These are phyloP conservation scores for Fusarium nanum DNA, from an alignment of 2,329 filamentous ascomycete genomes.

Conservation along the genomic window DNA sequence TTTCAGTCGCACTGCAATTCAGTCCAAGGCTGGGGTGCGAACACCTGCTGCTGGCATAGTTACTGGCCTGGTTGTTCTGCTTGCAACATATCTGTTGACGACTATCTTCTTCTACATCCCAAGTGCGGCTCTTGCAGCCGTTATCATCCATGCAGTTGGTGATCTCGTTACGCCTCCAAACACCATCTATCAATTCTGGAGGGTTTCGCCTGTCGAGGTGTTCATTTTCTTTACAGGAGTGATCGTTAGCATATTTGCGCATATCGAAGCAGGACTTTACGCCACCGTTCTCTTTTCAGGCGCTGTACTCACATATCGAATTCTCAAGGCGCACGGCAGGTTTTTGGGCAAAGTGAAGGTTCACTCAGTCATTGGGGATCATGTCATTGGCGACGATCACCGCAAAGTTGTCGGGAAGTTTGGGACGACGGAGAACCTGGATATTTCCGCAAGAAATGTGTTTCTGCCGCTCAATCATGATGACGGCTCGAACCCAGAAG, in stretches of 20 bases:
- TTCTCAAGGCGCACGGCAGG: slow-evolving; percentile 82
- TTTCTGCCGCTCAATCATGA: slow-evolving; percentile 88
- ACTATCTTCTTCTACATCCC: slow-evolving; percentile 96
- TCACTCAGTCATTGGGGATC: slow-evolving; percentile 84
- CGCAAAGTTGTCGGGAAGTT: slow-evolving; percentile 62
- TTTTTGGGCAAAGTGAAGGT: slow-evolving; percentile 78
- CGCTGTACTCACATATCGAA: slow-evolving; percentile 83
- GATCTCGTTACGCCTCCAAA: slow-evolving; percentile 93
- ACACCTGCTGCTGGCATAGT: slow-evolving; percentile 92
- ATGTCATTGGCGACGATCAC: slow-evolving; percentile 72
- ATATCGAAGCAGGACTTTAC: slow-evolving; percentile 94
- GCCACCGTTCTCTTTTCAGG: slow-evolving; percentile 82
- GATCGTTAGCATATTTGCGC: slow-evolving; percentile 85
- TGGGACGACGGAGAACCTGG: slow-evolving; percentile 63
- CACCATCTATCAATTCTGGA: slow-evolving; percentile 95
- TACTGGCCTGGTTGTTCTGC: slow-evolving; percentile 84
- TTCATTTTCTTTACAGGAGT: slow-evolving; percentile 95
- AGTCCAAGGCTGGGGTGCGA: slow-evolving; percentile 94
- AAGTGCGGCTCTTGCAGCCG: slow-evolving; percentile 79
- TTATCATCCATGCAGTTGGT: slow-evolving; percentile 96
- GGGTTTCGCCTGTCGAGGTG: slow-evolving; percentile 88
- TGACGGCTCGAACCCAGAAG: slow-evolving; percentile 90
- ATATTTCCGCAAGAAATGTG: slow-evolving; percentile 74
- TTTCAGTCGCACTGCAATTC: slow-evolving; percentile 95
- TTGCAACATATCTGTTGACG: slow-evolving; percentile 90